Evolutionary conservation across 768 basidiomycete genomes (phyloP).

Genomic region (Boletus sp.): DNA sequence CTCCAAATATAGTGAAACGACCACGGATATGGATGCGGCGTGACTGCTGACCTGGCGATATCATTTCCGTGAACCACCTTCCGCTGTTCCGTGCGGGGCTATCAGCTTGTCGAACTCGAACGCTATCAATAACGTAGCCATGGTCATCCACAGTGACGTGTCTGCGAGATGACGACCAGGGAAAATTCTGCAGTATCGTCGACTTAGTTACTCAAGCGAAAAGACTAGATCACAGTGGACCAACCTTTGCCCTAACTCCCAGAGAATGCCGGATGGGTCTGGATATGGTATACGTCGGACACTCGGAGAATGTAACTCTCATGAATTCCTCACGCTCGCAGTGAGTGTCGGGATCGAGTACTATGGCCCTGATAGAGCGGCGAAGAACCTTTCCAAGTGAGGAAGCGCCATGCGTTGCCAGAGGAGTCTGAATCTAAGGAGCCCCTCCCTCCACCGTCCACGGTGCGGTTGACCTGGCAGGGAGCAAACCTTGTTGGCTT

Average conservation of each 20-base stretch:
- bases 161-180: not conserved
- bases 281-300: not conserved
- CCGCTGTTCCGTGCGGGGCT: not conserved
- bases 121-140: not conserved
- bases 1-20: no score
- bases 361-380: not conserved
- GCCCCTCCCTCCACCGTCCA: no score
- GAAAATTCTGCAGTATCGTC: not conserved
- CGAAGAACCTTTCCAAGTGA: no score
- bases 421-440: no score
- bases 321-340: not conserved
- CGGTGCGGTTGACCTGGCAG: no score
- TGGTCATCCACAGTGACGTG: not conserved
- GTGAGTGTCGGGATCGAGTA: not conserved
- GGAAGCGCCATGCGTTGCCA: no score
- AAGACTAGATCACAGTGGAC: not conserved
- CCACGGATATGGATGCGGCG: not conserved
- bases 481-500: no score
- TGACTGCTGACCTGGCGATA: not conserved
- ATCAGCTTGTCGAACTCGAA: not conserved
- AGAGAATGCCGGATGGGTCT: not conserved
- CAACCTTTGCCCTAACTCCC: not conserved
- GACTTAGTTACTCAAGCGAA: no score
- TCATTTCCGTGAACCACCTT: not conserved
- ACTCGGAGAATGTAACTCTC: not conserved